A percentile compares a stretch with the other conserved stretches of the same genome.
Evolutionary conservation across 2,329 filamentous ascomycete species (phyloP).

Genomic region (Daldinia sp.): DNA sequence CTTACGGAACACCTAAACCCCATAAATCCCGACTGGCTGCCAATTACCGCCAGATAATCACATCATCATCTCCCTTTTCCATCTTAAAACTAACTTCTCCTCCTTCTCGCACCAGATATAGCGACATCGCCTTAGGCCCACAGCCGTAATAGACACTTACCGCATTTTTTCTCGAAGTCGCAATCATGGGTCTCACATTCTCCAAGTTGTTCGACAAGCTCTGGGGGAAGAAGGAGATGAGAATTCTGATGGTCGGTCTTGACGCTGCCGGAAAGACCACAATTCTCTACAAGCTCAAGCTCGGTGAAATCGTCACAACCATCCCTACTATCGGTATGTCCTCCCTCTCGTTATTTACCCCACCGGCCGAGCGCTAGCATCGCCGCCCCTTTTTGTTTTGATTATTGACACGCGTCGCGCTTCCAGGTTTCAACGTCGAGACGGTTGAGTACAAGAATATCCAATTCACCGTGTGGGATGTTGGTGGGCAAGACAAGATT

Average conservation of each 20-base stretch:
- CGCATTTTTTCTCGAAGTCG: constrained; percentile 57
- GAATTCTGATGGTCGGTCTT: constrained; percentile 99
- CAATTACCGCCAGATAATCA: constrained; percentile 37
- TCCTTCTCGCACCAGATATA: constrained; percentile 23
- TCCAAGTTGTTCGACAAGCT: constrained; percentile 96
- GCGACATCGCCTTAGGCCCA: constrained; percentile 28
- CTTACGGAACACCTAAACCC: constrained; percentile 32
- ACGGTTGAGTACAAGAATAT: constrained; percentile 99
- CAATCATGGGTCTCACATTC: constrained; percentile 96
- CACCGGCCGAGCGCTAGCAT: constrained; percentile 1
- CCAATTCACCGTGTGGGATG: constrained; percentile 99
- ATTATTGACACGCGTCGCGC: constrained; percentile 37
- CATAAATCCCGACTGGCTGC: constrained; percentile 34
- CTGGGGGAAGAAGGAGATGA: constrained; percentile 99
- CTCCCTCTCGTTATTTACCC: too few relatives aligned
- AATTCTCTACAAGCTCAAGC: constrained; percentile 99
- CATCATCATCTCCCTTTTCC: constrained; percentile 22
- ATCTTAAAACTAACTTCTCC: constrained; percentile 34
- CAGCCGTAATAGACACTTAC: constrained; percentile 45
- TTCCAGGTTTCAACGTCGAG: constrained; percentile 96
- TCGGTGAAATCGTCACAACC: constrained; percentile 98
- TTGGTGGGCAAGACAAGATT: constrained; percentile 99
- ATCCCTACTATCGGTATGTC: constrained; percentile 94
- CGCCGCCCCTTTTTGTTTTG: constrained; percentile 21
- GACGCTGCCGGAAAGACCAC: constrained; percentile 99